Evolutionary conservation across 352 stramenopile species (phyloP).

Genomic region (Globisporangium uncinulatum): DNA sequence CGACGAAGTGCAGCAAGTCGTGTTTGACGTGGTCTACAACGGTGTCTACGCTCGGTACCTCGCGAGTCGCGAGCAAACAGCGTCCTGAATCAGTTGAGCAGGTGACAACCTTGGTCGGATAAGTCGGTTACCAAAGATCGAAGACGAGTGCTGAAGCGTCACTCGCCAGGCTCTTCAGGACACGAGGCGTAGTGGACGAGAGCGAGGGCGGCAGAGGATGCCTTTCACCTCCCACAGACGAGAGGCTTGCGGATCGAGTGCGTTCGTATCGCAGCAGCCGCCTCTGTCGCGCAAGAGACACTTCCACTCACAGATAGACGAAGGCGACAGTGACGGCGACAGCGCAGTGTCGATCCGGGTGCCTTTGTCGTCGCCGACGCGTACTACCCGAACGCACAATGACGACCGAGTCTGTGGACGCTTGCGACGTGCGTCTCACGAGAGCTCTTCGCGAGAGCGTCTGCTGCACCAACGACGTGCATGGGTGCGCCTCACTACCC

Average conservation of each 20-base stretch:
- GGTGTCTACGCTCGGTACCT: conserved; percentile 46
- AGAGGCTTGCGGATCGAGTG: background rate
- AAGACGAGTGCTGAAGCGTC: background rate
- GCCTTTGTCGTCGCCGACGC: background rate
- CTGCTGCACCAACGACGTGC: background rate
- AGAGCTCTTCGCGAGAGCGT: background rate
- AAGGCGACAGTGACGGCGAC: background rate
- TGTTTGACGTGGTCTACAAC: conserved; percentile 56
- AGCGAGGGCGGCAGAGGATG: background rate
- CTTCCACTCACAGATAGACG: conserved; percentile 4
- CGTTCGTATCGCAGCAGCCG: background rate
- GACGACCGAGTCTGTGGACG: background rate
- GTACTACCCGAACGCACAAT: background rate
- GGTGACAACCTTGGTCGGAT: background rate
- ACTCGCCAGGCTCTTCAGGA: background rate
- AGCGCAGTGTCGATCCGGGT: background rate
- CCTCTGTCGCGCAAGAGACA: background rate
- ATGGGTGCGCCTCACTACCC: background rate
- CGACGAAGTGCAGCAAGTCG: conserved; percentile 46
- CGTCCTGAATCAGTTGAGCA: too few relatives aligned
- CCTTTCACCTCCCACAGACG: background rate
- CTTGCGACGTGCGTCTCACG: background rate
- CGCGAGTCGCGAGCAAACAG: conserved; percentile 6
- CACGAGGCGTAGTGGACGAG: background rate
- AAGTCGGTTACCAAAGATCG: background rate